Evolutionary conservation across 2,329 filamentous ascomycete species (phyloP).

Genomic region (Parafenestella ontariensis): DNA sequence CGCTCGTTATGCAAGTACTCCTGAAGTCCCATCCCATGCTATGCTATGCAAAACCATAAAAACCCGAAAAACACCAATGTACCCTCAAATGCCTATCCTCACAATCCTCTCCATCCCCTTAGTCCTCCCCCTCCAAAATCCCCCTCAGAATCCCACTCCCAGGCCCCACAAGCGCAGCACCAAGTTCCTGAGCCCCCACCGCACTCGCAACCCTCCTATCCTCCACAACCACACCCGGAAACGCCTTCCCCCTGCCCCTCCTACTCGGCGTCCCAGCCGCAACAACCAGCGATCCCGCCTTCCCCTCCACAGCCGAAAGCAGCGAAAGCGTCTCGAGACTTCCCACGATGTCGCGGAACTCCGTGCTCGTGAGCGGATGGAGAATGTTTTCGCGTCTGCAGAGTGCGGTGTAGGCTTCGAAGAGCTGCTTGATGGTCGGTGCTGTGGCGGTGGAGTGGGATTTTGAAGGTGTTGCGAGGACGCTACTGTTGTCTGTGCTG

Average conservation of each 20-base stretch:
- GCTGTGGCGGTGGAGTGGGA: conserved; percentile 62
- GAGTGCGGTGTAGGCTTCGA: conserved; percentile 80
- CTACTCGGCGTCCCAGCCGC: conserved; percentile 74
- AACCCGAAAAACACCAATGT: background rate
- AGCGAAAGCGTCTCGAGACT: conserved; percentile 89
- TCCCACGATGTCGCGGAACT: conserved; percentile 91
- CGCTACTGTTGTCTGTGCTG: conserved; percentile 33
- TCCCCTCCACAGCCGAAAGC: conserved; percentile 74
- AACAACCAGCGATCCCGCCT: conserved; percentile 68
- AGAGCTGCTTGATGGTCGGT: conserved; percentile 86
- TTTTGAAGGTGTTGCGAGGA: conserved; percentile 52
- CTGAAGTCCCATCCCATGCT: background rate
- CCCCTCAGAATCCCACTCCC: conserved; percentile 50
- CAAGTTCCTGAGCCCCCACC: conserved; percentile 80
- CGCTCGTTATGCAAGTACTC: conserved; percentile 5
- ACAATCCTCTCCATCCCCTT: background rate
- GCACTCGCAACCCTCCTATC: conserved; percentile 81
- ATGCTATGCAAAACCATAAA: too few relatives aligned
- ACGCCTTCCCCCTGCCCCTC: conserved; percentile 60
- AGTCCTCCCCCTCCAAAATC: conserved; percentile 36
- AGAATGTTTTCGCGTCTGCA: conserved; percentile 89
- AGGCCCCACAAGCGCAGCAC: conserved; percentile 68
- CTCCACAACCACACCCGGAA: conserved; percentile 63
- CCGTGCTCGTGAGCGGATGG: conserved; percentile 85
- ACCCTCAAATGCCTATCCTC: background rate